Evolutionary conservation across 129 eudicot species (phyloP), one percentile per base, ranked within the genome.

Genomic region (Artemisia tridentata): DNA sequence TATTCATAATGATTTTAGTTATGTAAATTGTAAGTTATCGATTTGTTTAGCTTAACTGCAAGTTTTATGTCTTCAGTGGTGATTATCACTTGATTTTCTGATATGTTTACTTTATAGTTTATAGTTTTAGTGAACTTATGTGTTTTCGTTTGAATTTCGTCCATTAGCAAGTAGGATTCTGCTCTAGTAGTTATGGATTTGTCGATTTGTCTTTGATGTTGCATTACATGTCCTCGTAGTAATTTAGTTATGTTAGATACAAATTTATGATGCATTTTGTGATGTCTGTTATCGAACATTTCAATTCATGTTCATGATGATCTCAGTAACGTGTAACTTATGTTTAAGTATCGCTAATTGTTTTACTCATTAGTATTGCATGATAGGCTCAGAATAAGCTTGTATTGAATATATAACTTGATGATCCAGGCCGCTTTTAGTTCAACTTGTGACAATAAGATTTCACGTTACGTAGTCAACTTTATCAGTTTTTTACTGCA

Each of bases 11-110:
- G 38, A 67, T 48, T 13, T 55, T 18, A 27, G 43, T 18, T n/a
- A 29, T 67, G 60, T 29, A 25, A 25, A 19, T 55, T 20, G 50
- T 75, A 38, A 48, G 8, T 61, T 20, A 50, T 68, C 34, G 55
- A 70, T 76, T 47, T 27, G 70, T 60, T 68, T 19, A 77, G 80
- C 59, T 69, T 20, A 76, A 38, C 43, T 43, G 20, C 57, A 21
- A 12, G 2, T 50, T 58, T 38, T 7, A 38, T 1, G 27, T 25
- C 66, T 75, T 49, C 29, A 63, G 13, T 52, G 5, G 54, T 59
- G 52, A 15, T 20, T 38, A 34, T 69, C 43, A 49, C 19, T 72
- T 17, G 63, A 12, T 60, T 49, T 60, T 69, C 25, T n/a, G 49
- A 69, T 13, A 27, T 61, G 21, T 58, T 46, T 13, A 50, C 16